Conservation (phyloP, 2,329 filamentous ascomycete genomes). For the Colletotrichum horii region DNA sequence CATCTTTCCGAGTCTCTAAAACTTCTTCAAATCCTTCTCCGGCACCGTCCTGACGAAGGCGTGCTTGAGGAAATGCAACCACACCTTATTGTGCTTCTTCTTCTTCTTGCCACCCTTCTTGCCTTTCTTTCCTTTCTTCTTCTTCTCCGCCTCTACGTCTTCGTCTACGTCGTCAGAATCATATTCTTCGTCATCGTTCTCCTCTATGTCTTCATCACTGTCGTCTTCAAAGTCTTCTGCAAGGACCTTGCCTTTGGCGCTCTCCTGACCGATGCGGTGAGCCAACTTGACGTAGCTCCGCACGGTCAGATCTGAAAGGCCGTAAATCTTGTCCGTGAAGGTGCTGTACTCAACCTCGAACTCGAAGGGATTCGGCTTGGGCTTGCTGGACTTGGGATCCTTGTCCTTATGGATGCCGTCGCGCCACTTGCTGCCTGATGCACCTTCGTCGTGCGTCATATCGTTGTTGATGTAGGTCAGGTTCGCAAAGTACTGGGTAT, state of each 20-base stretch:
- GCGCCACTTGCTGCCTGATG: conserved; percentile 58
- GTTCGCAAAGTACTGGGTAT: conserved; percentile 93
- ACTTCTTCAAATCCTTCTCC: conserved; percentile 65
- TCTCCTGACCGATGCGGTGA: conserved; percentile 70
- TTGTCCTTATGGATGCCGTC: conserved; percentile 68
- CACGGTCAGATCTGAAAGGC: conserved; percentile 83
- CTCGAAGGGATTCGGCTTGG: conserved; percentile 67
- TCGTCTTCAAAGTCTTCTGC: conserved; percentile 32
- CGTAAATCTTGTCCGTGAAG: conserved; percentile 75
- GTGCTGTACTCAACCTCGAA: conserved; percentile 91
- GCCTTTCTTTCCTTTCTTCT: conserved; percentile 47
- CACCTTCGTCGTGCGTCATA: conserved; percentile 40
- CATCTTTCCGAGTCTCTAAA: conserved; percentile 21
- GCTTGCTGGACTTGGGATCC: conserved; percentile 56
- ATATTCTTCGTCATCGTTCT: conserved; percentile 28
- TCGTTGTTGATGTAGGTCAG: conserved; percentile 88
- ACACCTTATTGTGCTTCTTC: conserved; percentile 68
- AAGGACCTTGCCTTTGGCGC: conserved; percentile 22
- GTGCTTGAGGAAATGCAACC: conserved; percentile 77
- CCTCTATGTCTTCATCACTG: conserved; percentile 26
- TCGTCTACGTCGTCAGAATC: conserved; percentile 28
- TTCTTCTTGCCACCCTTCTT: conserved; percentile 59
- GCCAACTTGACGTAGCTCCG: conserved; percentile 81
- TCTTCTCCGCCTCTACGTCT: conserved; percentile 45
- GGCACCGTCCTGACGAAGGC: conserved; percentile 81